phyloP scores from a whole-genome alignment of 192 early-diverging fungal species.

The Globomyces pollinis-pini region DNA sequence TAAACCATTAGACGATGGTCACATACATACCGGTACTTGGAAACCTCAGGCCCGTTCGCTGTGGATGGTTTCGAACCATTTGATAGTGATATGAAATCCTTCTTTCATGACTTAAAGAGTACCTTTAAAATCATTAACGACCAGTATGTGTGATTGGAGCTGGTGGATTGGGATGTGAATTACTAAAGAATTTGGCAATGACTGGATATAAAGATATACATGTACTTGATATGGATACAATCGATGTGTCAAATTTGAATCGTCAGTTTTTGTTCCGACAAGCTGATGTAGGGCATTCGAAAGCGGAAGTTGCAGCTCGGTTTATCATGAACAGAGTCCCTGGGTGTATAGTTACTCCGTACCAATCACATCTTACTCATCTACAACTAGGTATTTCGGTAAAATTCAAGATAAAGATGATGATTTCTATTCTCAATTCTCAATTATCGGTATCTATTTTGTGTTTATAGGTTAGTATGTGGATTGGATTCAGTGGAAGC shows the following conservation, averaged over 20 bases:
- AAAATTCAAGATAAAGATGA: constrained; percentile 95
- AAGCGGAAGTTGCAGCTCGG: constrained; percentile 69
- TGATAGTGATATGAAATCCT: constrained; percentile 34
- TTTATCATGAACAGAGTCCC: constrained; percentile 77
- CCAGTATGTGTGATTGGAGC: constrained; percentile 49
- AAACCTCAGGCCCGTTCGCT: constrained; percentile 41
- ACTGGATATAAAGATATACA: constrained; percentile 81
- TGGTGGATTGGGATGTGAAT: constrained; percentile 91
- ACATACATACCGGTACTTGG: constrained; percentile 40
- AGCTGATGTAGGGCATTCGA: constrained; percentile 83
- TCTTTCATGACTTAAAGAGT: no score
- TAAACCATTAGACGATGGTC: constrained; percentile 29
- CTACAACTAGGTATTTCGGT: no score
- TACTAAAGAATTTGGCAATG: constrained; percentile 90
- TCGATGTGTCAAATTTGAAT: constrained; percentile 96
- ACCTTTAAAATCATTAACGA: no score
- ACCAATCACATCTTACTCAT: no score
- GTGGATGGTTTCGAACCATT: constrained; percentile 40
- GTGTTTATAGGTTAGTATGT: no score
- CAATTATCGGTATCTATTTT: no score
- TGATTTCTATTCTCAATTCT: constrained; percentile 84
- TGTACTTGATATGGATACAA: constrained; percentile 96
- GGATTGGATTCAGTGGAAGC: constrained; percentile 94
- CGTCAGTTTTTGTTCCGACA: constrained; percentile 96
- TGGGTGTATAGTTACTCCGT: constrained; percentile 68